These are phyloP conservation scores for Neurospora tetrasperma DNA, from an alignment of 495 filamentous ascomycete genomes.

Conservation along the genomic window DNA sequence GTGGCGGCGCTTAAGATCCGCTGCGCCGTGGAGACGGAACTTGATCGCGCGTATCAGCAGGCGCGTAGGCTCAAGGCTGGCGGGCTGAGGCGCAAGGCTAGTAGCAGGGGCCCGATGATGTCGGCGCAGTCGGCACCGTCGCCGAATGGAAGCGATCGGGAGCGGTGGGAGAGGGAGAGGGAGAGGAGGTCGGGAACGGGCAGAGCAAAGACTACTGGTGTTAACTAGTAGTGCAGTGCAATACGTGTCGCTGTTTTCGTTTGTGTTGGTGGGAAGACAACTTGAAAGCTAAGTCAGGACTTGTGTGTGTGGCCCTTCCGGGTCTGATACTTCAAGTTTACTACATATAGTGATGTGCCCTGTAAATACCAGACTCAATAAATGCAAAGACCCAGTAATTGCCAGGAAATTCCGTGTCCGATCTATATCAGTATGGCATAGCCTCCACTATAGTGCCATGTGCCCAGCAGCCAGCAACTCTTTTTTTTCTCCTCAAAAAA, in stretches of 20 bases:
- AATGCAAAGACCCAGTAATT: too few species aligned
- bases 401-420: too few species aligned
- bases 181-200: neutral
- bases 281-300: neutral
- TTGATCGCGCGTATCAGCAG: slow-evolving; percentile 74
- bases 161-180: neutral
- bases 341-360: neutral
- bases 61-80: slow-evolving; percentile 51
- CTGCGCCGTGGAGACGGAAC: slow-evolving; percentile 77
- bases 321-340: neutral
- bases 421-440: too few species aligned
- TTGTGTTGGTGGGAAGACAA: neutral
- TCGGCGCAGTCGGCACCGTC: neutral
- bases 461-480: neutral
- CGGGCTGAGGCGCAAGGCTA: slow-evolving; percentile 28
- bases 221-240: neutral
- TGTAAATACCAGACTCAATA: too few species aligned
- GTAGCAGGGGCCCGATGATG: slow-evolving; percentile 13
- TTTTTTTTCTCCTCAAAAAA: too few species aligned
- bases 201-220: neutral
- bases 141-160: slow-evolving; percentile 2
- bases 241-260: neutral
- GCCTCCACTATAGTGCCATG: neutral
- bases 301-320: neutral
- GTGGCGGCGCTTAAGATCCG: slow-evolving; percentile 70